A percentile compares a stretch with the other conserved stretches of the same genome.
Evolutionary conservation across 495 filamentous ascomycete genomes (phyloP).

Genomic region (Aspergillus taichungensis): DNA sequence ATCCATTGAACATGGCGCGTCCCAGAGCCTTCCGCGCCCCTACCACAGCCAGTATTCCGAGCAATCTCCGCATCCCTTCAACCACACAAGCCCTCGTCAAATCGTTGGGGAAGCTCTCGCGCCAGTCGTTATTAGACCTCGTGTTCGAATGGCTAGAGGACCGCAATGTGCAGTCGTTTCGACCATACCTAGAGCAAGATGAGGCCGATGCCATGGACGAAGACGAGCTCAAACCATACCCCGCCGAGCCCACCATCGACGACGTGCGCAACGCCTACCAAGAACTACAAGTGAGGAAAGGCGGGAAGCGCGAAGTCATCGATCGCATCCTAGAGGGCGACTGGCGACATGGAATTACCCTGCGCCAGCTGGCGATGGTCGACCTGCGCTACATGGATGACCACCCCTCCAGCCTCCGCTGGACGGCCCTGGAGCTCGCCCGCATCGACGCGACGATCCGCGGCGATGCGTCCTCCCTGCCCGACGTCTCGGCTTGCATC

Average conservation of each 20-base stretch:
- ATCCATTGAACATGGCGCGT: conserved; percentile 27
- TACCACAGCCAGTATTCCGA: conserved; percentile 42
- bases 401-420: conserved; percentile 61
- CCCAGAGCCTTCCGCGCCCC: conserved; percentile 34
- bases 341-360: conserved; percentile 67
- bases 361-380: conserved; percentile 74
- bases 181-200: conserved; percentile 27
- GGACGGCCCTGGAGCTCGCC: conserved; percentile 59
- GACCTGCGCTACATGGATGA: conserved; percentile 73
- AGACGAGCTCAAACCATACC: conserved; percentile 47
- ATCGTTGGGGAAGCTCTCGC: conserved; percentile 58
- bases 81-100: conserved; percentile 54
- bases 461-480: not conserved
- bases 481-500: conserved; percentile 40
- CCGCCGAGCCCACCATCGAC: conserved; percentile 49
- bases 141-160: conserved; percentile 67
- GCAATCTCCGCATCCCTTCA: conserved; percentile 52
- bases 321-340: conserved; percentile 73
- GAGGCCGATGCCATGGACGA: conserved; percentile 18
- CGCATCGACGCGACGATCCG: conserved; percentile 20
- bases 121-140: conserved; percentile 59
- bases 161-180: conserved; percentile 46
- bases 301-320: conserved; percentile 63
- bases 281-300: conserved; percentile 47
- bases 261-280: conserved; percentile 57